Base-by-base conservation (phyloP, 148 eudicot genomes). In the Amaranthus hypochondriacus region DNA sequence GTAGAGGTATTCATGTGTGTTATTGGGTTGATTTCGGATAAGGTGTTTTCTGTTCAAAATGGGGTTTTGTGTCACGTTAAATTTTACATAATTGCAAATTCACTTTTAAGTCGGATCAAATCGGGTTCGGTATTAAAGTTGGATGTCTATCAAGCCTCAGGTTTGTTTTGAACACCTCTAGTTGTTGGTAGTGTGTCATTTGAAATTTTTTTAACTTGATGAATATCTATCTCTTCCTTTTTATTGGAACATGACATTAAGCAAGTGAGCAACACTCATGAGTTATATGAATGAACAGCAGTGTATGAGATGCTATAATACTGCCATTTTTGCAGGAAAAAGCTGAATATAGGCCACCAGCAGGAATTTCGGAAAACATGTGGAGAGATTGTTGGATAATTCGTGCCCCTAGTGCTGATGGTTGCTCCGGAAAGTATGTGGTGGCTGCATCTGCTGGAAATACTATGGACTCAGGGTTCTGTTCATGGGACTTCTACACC, bases 381-480 rank as follows among this genome's bases (percentile, higher is more conserved):
- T 94, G 97, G 98, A 86, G 87, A 72, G 98, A 94, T 78, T 94
- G 98, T 73, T 94, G 98, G 98, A 76, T 91, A 71, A 64, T 91
- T 47, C 93, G 93, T 61, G 98, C 97, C 64, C 89, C 93, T 62
- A 79, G 90, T 73, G 87, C 92, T 15, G 98, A 94, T 71, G 97
- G 97, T 44, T 91, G 93, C 58, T 81, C 97, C 0, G 91, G 88
- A 57, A 94, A 82, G 85, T 91, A 89, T 76, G 97, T 94, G 60
- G 93, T 94, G 64, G 97, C 98, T 52, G 98, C 97, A 63, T 94
- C 98, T 75, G 98, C 98, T 56, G 98, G 98, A 62, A 94, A 91
- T 73, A 88, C 91, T n/a, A 56, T 80, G 69, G 89, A 85, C 51
- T 78, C 96, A 11, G 98, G 96, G 5, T 89, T 91, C 75, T 94